Base-by-base conservation (phyloP, 148 eudicot species). In the Mesembryanthemum crystallinum region DNA sequence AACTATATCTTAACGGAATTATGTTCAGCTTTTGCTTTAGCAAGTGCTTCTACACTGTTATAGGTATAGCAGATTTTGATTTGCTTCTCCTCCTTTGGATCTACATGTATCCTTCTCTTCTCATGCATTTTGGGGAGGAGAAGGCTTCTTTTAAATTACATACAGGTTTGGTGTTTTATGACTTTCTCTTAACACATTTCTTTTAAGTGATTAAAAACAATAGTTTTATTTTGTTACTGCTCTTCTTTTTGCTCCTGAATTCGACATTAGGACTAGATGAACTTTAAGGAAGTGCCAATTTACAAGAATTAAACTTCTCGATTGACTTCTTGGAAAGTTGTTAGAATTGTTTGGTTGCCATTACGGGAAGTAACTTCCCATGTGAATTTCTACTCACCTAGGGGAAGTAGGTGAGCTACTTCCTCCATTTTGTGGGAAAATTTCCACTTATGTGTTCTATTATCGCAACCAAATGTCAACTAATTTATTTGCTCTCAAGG, bases 1-100 rank as follows among this genome's bases (percentile, higher is more conserved):
- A 80, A 71, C 76, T 80, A 80, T 45, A 76, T 4, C 67, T 33
- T 66, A 80, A 80, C 24, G 83, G 83, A 80, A 80, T 80, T 76
- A 76, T 69, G 51, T 76, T 47, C 61, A 54, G 3, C 17, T 27
- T 66, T 24, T 33, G 33, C 64, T 54, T 65, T 64, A 23, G 29
- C 69, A 65, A 37, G 49, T 37, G 47, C 49, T 37, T 28, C 49
- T n/a, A 23, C 21, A 64, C 43, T 20, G 27, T 51, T 15, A 27
- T 61, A 45, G 27, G 32, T 15, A 27, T 61, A 45, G 0, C 57
- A 24, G 8, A 10, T 32, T 25, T 28, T 10, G n/a, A 23, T 21
- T 24, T 57, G 57, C 52, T 33, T 57, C 13, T n/a, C n/a, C n/a
- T 57, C 32, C 25, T 59, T n/a, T 37, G 9, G 42, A 6, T 52